Evolutionary conservation across 176 grass and related monocot genomes (phyloP), one percentile per base, ranked within the genome.

Genomic region (Lolium rigidum): DNA sequence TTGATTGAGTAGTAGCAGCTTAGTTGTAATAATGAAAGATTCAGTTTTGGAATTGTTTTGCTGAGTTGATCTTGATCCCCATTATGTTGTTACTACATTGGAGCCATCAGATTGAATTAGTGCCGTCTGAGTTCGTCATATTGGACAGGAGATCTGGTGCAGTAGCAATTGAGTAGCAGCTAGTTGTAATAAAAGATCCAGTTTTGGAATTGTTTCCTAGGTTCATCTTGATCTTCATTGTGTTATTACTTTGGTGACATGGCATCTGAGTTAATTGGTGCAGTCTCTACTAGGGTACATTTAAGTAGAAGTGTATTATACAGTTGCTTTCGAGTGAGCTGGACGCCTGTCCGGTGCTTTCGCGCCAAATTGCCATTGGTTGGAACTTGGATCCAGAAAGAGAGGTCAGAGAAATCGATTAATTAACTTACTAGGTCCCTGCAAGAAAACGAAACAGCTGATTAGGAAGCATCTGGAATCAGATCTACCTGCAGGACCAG

Each of bases 241-340:
- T 35, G 31, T 35, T 35, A 35, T 35, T 28, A 28, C 26, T 28
- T 28, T 28, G 26, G 26, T 28, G 26, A 28, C 26, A 28, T 35
- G 31, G 31, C 31, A 35, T 35, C 31, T 3, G 31, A 35, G 31
- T 35, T 2, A 35, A 35, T 35, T 35, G 31, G 31, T 35, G 31
- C 31, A 2, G 31, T 35, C 35, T 41, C 64, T 31, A 3, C 12
- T 11, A 24, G 2, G 25, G 76, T 49, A 22, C 60, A 49, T 77
- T 56, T 75, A 65, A 21, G 21, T 43, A 70, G 31, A 35, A 54
- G 61, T 28, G 26, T 78, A 31, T n/a, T n/a, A n/a, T 70, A 0
- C 59, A 54, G 62, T 71, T 86, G 88, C 71, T 82, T 82, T 82
- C 83, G 41, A 2, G 13, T n/a, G 70, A 90, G 43, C 26, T 70